Evolutionary conservation across 2,329 filamentous ascomycete species (phyloP).

Genomic region (Xylariaceae sp.): DNA sequence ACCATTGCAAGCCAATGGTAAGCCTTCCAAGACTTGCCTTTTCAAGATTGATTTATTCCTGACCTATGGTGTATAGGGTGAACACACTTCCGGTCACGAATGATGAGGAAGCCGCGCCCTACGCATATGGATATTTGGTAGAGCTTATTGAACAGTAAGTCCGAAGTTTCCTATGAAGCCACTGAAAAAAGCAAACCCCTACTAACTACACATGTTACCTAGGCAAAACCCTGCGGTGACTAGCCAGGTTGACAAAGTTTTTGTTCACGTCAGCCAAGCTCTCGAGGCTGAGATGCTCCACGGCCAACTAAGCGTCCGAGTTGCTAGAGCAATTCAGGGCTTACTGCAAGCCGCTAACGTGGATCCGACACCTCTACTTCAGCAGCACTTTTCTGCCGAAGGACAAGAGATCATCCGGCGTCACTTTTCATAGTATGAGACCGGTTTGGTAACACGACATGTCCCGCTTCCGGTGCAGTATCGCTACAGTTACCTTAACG

Average conservation of each 20-base stretch:
- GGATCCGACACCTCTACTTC: conserved; percentile 71
- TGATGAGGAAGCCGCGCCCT: conserved; percentile 95
- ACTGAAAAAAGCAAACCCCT: neutral
- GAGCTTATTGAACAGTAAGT: conserved; percentile 93
- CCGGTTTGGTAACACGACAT: no score
- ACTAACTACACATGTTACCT: neutral
- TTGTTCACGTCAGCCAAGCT: conserved; percentile 80
- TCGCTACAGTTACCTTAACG: no score
- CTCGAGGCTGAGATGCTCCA: conserved; percentile 88
- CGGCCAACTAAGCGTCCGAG: conserved; percentile 73
- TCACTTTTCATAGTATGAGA: conserved; percentile 59
- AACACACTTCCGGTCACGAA: conserved; percentile 87
- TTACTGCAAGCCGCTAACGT: conserved; percentile 70
- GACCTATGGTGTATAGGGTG: conserved; percentile 42
- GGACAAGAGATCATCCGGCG: conserved; percentile 75
- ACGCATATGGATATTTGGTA: conserved; percentile 87
- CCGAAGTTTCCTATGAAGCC: neutral
- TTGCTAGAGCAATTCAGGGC: conserved; percentile 73
- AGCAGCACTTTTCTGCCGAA: conserved; percentile 66
- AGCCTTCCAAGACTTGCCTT: neutral
- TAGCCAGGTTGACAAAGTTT: conserved; percentile 73
- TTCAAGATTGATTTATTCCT: neutral
- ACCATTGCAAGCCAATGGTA: conserved; percentile 71
- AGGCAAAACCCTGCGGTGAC: conserved; percentile 85
- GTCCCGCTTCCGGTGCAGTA: no score